Evolutionary conservation across 192 early-diverging fungal species (phyloP), one percentile per base, ranked within the genome.

Genomic region (Linnemannia schmuckeri): DNA sequence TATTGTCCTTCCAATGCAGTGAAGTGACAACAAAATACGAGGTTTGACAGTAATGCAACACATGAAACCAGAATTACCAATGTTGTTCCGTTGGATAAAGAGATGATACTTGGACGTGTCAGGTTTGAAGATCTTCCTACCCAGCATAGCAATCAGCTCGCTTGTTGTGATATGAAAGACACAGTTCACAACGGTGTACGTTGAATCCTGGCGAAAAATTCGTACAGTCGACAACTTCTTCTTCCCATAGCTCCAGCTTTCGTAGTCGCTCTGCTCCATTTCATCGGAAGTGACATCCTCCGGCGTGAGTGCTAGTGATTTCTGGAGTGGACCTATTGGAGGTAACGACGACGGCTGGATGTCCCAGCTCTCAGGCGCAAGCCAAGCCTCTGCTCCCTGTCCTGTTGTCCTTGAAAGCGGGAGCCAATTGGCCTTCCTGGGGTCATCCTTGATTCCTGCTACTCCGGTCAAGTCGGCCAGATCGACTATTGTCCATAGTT

Each of bases 41-140:
- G 20, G 0, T 52, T 6, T 22, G 49, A 4, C 49, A 52, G 20
- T 52, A 52, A 15, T 20, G 90, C 70, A 68, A 57, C 44, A 6
- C 49, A 22, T 22, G 5, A 0, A 18, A 52, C 15, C 49, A 18
- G 17, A 78, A 46, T 73, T 85, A 89, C 90, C 86, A 22, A 90
- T 76, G 46, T 89, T 88, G 73, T 91, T 83, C 46, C 88, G 76
- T 24, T 82, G 82, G 3, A 91, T 72, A 76, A 89, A 89, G 57
- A 91, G 33, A 77, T 89, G 87, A 54, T 86, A 91, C 72, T 89
- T 89, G 69, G 88, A 93, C 37, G 92, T 91, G 78, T 98, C 96
- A 18, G 89, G 89, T 40, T 96, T 93, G 77, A 96, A 95, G 76
- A 96, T 96, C 88, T 98, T 98, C 81, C 93, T 94, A 10, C 94